Evolutionary conservation across 345 rosid species (phyloP), one percentile per base, ranked within the genome.

Genomic region (Lagerstroemia speciosa): DNA sequence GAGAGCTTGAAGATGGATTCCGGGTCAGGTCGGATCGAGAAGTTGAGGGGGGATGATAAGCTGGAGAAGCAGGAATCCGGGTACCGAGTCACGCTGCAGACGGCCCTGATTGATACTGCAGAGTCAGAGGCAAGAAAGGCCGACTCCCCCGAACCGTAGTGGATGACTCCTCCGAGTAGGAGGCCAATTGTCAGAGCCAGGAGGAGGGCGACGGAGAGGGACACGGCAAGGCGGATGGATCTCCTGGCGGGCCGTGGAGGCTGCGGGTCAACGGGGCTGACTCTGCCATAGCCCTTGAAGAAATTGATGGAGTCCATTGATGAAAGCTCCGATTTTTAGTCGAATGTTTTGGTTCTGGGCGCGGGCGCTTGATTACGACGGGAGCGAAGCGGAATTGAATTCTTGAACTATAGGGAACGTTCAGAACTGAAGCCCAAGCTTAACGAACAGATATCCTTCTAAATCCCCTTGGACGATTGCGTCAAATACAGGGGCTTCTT

Each of bases 241-340:
- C 78, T 82, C 6, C 72, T 73, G 27, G 71, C 17, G 27, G 73
- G 45, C 45, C 66, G 72, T 15, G 78, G 68, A 1, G 55, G 65
- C 60, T 78, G 88, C 63, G 73, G 74, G 76, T 80, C 90, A n/a
- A 32, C 36, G 40, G 60, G 69, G 67, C 73, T 80, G 64, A 93
- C 84, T 75, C 80, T 93, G 75, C 73, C 90, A 57, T 93, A 90
- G 60, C 97, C 98, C 76, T 80, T 88, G 73, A 83, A 62, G 64
- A 71, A 37, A 43, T 81, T 89, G 57, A 82, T 67, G 52, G 95
- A 82, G 31, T 88, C 91, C 98, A 92, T 89, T 12, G 55, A 6
- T 26, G 38, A 38, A 7, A 16, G 22, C 26, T 37, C 31, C 22
- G 67, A 64, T 36, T 37, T n/a, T 62, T 38, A 31, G 15, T 0